phyloP scores from a whole-genome alignment of 192 early-diverging fungal genomes.

The Mycoemilia scoparia region DNA sequence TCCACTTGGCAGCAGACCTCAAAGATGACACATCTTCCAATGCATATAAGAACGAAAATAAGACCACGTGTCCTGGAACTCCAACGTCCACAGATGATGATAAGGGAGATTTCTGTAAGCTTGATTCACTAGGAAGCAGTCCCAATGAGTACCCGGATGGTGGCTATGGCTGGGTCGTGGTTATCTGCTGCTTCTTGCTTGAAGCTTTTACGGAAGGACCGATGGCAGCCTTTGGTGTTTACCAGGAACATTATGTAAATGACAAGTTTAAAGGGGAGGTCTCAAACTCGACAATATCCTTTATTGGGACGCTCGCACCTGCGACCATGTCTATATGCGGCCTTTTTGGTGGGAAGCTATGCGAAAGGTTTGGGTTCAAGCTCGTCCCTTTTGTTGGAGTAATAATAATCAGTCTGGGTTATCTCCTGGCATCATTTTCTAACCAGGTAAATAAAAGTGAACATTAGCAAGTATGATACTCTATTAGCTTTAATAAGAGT shows the following conservation, averaged over 20 bases:
- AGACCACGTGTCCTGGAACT: too few species aligned
- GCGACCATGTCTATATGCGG: slow-evolving; percentile 23
- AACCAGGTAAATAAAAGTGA: slow-evolving; percentile 12
- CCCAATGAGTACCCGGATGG: too few species aligned
- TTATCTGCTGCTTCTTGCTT: slow-evolving; percentile 23
- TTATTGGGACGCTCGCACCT: slow-evolving; percentile 20
- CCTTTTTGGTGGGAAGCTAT: slow-evolving; percentile 24
- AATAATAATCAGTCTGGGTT: slow-evolving; percentile 15
- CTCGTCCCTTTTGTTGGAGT: slow-evolving; percentile 18
- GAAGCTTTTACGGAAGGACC: slow-evolving; percentile 28
- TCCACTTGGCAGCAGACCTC: too few species aligned
- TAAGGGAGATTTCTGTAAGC: too few species aligned
- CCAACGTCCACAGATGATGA: too few species aligned
- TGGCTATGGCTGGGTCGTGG: slow-evolving; percentile 29
- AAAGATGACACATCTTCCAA: too few species aligned
- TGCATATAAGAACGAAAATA: too few species aligned
- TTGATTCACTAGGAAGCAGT: too few species aligned
- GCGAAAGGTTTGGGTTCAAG: slow-evolving; percentile 21
- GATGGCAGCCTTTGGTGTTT: slow-evolving; percentile 30
- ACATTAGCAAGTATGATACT: slow-evolving; percentile 1
- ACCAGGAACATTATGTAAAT: slow-evolving; percentile 27
- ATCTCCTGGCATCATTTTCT: slow-evolving; percentile 27
- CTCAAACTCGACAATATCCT: slow-evolving; percentile 25
- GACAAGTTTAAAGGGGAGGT: slow-evolving; percentile 16
- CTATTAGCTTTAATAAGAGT: background rate